Evolutionary conservation across 1,284 basidiomycete species (phyloP).

Genomic region (Pulveroboletus sp.): DNA sequence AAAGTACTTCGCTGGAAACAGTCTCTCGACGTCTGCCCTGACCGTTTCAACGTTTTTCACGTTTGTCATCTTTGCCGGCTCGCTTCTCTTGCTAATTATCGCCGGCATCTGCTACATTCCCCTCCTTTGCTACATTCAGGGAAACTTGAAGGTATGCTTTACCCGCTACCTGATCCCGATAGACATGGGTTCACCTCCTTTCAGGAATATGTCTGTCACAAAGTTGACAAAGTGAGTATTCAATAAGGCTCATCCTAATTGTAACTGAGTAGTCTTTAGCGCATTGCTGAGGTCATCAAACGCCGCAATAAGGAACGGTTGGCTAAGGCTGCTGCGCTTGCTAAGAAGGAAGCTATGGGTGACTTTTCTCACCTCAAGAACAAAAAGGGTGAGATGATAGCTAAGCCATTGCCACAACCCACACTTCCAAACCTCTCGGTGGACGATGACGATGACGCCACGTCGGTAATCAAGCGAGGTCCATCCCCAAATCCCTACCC

Average conservation of each 20-base stretch:
- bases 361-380: slow-evolving; percentile 92
- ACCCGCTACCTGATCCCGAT: not conserved
- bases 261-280: slow-evolving; percentile 43
- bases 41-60: slow-evolving; percentile 91
- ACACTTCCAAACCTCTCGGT: slow-evolving; percentile 91
- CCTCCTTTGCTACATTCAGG: slow-evolving; percentile 91
- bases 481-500: slow-evolving; percentile 56
- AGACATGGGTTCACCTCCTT: slow-evolving; percentile 13
- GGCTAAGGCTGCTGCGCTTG: slow-evolving; percentile 78
- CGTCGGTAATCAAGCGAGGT: slow-evolving; percentile 58
- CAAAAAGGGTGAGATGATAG: slow-evolving; percentile 85
- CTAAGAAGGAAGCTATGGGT: slow-evolving; percentile 87
- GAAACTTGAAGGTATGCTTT: slow-evolving; percentile 80
- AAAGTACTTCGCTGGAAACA: slow-evolving; percentile 70
- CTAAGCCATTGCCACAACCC: slow-evolving; percentile 87
- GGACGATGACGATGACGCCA: slow-evolving; percentile 73
- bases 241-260: not conserved
- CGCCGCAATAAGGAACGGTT: slow-evolving; percentile 87
- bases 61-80: slow-evolving; percentile 83
- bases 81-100: slow-evolving; percentile 76
- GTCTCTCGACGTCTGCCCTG: slow-evolving; percentile 78
- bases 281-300: slow-evolving; percentile 92
- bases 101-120: slow-evolving; percentile 92
- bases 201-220: slow-evolving; percentile 97
- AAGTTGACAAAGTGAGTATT: slow-evolving; percentile 85